Evolutionary conservation across 2,329 filamentous ascomycete genomes (phyloP).

Genomic region (Botrytis galanthina): DNA sequence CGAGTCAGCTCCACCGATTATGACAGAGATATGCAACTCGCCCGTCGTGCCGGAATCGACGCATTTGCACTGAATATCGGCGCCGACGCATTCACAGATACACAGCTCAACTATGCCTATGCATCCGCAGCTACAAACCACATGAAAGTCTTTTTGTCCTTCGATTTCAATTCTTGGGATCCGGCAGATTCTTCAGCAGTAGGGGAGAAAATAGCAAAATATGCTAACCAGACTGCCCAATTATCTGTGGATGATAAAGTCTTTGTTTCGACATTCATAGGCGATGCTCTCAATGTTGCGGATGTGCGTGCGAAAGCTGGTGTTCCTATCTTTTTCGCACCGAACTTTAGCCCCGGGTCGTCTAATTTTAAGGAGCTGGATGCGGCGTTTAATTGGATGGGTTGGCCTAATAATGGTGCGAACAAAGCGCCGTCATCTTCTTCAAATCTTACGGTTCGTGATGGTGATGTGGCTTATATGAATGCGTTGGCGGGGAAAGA

Average conservation of each 20-base stretch:
- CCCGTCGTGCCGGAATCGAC: conserved; percentile 38
- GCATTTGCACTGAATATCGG: conserved; percentile 40
- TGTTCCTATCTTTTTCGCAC: conserved; percentile 24
- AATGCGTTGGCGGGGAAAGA: background rate
- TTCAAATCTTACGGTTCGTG: background rate
- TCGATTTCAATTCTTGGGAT: conserved; percentile 34
- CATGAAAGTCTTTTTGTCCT: conserved; percentile 40
- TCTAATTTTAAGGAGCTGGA: conserved; percentile 8
- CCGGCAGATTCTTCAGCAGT: conserved; percentile 25
- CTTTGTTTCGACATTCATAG: conserved; percentile 50
- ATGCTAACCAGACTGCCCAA: conserved; percentile 38
- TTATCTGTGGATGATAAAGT: conserved; percentile 37
- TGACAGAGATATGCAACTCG: conserved; percentile 26
- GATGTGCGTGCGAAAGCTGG: conserved; percentile 39
- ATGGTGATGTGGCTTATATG: conserved; percentile 8
- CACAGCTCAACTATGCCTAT: conserved; percentile 36
- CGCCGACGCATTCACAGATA: conserved; percentile 34
- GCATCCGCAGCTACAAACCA: conserved; percentile 28
- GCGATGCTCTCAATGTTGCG: conserved; percentile 45
- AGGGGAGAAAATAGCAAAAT: conserved; percentile 33
- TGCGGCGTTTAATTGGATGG: conserved; percentile 20
- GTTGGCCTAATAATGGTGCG: conserved; percentile 17
- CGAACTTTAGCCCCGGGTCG: conserved; percentile 1
- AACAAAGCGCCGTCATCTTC: conserved; percentile 7
- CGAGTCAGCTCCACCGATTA: conserved; percentile 25